A percentile compares a stretch with the other conserved stretches of the same genome.
Conservation (phyloP, 805 yeast genomes). For the Wickerhamiella spandovensis region DNA sequence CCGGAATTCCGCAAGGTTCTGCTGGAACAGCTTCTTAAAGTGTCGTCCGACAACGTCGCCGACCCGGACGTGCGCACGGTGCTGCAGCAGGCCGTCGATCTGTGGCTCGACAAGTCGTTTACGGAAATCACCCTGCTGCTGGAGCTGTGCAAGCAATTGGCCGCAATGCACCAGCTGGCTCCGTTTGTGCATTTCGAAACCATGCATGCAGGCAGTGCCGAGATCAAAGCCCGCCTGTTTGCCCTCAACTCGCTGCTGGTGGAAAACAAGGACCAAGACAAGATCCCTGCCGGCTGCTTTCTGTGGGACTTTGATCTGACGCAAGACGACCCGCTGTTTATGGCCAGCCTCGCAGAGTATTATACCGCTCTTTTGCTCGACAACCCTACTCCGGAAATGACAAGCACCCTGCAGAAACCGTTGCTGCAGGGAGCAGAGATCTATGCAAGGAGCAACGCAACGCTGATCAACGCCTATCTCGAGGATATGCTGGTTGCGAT, state of each 20-base stretch:
- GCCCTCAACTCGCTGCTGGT: slow-evolving; percentile 11
- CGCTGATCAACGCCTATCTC: not conserved
- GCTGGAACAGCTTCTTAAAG: slow-evolving; percentile 7
- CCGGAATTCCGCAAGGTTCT: slow-evolving; percentile 9
- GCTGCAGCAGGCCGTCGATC: slow-evolving; percentile 4
- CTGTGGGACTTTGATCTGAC: not conserved
- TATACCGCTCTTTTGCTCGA: slow-evolving; percentile 6
- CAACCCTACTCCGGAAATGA: not conserved
- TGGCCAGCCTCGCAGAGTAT: slow-evolving; percentile 9
- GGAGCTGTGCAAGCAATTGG: slow-evolving; percentile 4
- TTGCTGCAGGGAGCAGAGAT: not conserved
- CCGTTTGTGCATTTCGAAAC: slow-evolving; percentile 8
- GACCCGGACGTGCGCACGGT: not conserved
- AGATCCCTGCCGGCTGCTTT: slow-evolving; percentile 1
- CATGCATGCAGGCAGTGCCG: slow-evolving; percentile 11
- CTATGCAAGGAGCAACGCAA: not conserved
- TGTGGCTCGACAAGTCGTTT: slow-evolving; percentile 9
- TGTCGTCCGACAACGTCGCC: slow-evolving; percentile 1
- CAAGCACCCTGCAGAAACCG: not conserved
- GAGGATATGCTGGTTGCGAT: slow-evolving; percentile 2
- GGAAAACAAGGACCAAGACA: not conserved
- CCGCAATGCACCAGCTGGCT: not conserved
- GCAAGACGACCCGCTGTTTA: slow-evolving; percentile 7
- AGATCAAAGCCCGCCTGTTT: slow-evolving; percentile 13
- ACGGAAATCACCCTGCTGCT: slow-evolving; percentile 4